phyloP scores from a whole-genome alignment of 352 stramenopile species.

The Phytophthora crassamura region DNA sequence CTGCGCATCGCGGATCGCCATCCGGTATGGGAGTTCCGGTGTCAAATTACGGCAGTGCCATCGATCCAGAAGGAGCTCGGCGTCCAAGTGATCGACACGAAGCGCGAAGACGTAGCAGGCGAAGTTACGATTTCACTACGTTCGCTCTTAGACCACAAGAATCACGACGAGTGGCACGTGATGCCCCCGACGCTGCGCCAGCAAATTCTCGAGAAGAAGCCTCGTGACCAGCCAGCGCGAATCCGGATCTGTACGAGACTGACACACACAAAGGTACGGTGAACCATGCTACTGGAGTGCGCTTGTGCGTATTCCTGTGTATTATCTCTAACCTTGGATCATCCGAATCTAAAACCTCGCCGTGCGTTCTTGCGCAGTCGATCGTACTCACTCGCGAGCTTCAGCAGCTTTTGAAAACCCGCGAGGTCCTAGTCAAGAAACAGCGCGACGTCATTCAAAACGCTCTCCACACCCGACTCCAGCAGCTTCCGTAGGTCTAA shows the following conservation, averaged over 20 bases:
- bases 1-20: slow-evolving; percentile 51
- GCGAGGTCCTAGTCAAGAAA: slow-evolving; percentile 44
- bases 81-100: slow-evolving; percentile 64
- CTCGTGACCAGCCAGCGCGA: slow-evolving; percentile 42
- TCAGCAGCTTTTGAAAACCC: slow-evolving; percentile 46
- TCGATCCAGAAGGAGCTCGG: slow-evolving; percentile 48
- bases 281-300: background rate
- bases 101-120: slow-evolving; percentile 53
- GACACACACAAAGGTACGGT: slow-evolving; percentile 62
- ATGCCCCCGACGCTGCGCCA: slow-evolving; percentile 68
- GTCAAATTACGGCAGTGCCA: slow-evolving; percentile 42
- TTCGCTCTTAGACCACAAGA: slow-evolving; percentile 63
- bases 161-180: slow-evolving; percentile 62
- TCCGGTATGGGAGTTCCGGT: slow-evolving; percentile 50
- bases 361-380: slow-evolving; percentile 36
- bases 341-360: slow-evolving; percentile 3
- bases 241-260: slow-evolving; percentile 50
- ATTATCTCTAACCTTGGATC: slow-evolving; percentile 7
- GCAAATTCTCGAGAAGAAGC: slow-evolving; percentile 55
- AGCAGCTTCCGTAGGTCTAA: slow-evolving; percentile 31
- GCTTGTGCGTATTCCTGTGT: background rate
- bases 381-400: slow-evolving; percentile 65
- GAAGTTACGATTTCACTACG: slow-evolving; percentile 56
- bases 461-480: slow-evolving; percentile 33
- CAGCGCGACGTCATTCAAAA: slow-evolving; percentile 52